A percentile compares a stretch with the other conserved stretches of the same genome.
Conservation (phyloP, 176 grass and related monocot species). For the Areca catechu region DNA sequence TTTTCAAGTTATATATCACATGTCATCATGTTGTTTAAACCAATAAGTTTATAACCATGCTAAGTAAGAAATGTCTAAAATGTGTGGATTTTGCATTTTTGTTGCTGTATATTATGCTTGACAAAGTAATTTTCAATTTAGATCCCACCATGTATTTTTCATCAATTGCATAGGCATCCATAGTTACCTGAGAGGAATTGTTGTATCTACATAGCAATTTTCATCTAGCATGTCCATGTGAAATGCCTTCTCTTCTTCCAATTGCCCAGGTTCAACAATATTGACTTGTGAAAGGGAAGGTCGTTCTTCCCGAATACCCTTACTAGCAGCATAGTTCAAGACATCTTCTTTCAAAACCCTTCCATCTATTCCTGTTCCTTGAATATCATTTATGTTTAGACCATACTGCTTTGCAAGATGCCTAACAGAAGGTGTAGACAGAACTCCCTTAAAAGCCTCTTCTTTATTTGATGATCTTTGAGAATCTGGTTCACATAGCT, state of each 20-base stretch:
- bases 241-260: conserved; percentile 26
- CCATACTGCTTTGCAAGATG: conserved; percentile 68
- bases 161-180: no score
- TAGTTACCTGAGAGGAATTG: conserved; percentile 58
- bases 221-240: conserved; percentile 5
- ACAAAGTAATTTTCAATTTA: no score
- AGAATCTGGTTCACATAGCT: conserved; percentile 24
- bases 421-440: conserved; percentile 75
- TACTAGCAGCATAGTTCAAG: conserved; percentile 52
- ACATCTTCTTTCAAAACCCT: conserved; percentile 87
- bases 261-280: conserved; percentile 23
- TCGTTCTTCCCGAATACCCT: conserved; percentile 35
- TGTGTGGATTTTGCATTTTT: no score
- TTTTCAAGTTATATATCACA: no score
- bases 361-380: conserved; percentile 64
- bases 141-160: no score
- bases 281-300: conserved; percentile 16
- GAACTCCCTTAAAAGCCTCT: conserved; percentile 23
- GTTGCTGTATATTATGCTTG: no score
- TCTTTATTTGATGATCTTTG: conserved; percentile 19
- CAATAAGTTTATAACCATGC: no score
- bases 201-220: conserved; percentile 50
- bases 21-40: no score
- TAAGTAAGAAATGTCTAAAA: no score
- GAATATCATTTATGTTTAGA: conserved; percentile 60